Percentiles rank a stretch among this genome's conserved stretches.
These are phyloP conservation scores for Coemansia erecta DNA, from an alignment of 192 early-diverging fungal species.

Conservation along the genomic window DNA sequence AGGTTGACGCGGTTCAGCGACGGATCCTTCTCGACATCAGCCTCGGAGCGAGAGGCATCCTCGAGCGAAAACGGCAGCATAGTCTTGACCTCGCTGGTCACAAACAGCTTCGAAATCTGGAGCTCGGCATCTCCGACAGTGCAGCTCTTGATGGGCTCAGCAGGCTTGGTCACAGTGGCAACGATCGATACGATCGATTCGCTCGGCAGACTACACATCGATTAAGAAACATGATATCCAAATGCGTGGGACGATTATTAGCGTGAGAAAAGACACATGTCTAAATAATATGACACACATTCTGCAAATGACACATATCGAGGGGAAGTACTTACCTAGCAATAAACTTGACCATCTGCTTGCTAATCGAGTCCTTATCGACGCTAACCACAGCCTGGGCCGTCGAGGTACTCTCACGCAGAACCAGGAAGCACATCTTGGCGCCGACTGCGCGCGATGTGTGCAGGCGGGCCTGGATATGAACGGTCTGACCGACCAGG, in stretches of 20 bases:
- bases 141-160: slow-evolving; percentile 86
- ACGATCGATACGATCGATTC: slow-evolving; percentile 92
- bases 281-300: not conserved
- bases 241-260: slow-evolving; percentile 7
- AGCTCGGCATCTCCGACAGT: slow-evolving; percentile 93
- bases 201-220: slow-evolving; percentile 59
- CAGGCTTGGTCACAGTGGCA: slow-evolving; percentile 73
- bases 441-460: slow-evolving; percentile 78
- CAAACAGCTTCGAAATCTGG: slow-evolving; percentile 68
- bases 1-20: slow-evolving; percentile 75
- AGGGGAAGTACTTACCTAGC: slow-evolving; percentile 51
- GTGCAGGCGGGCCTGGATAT: slow-evolving; percentile 88
- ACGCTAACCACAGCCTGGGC: slow-evolving; percentile 82
- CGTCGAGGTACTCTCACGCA: slow-evolving; percentile 85
- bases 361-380: slow-evolving; percentile 76
- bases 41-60: slow-evolving; percentile 83
- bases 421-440: slow-evolving; percentile 81
- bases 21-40: slow-evolving; percentile 71
- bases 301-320: slow-evolving; percentile 15
- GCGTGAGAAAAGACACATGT: slow-evolving; percentile 7
- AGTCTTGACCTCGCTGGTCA: slow-evolving; percentile 69
- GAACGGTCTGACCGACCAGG: slow-evolving; percentile 72
- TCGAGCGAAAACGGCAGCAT: slow-evolving; percentile 90
- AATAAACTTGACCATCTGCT: slow-evolving; percentile 94
- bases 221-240: slow-evolving; percentile 3